Evolutionary conservation across 164 flowering plant genomes (phyloP).

Genomic region (Annona cherimola): DNA sequence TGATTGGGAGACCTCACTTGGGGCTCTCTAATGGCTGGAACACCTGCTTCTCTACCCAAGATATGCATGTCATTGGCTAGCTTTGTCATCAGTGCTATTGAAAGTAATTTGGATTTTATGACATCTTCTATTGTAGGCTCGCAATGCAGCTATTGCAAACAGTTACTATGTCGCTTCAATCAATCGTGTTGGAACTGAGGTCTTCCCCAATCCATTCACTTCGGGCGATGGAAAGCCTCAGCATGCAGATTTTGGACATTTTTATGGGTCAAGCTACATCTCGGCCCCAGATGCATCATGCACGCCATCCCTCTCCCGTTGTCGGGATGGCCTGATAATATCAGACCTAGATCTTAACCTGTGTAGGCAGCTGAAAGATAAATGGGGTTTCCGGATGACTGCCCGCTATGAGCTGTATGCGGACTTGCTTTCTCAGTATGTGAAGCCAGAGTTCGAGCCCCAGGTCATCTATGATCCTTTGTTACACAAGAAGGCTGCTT

Average conservation of each 20-base stretch:
- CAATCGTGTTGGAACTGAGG: slow-evolving; percentile 87
- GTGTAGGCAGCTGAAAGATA: slow-evolving; percentile 91
- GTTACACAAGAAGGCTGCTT: slow-evolving; percentile 40
- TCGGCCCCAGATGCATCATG: slow-evolving; percentile 96
- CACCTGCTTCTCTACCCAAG: too few species aligned
- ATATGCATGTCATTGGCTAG: too few species aligned
- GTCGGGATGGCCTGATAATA: slow-evolving; percentile 72
- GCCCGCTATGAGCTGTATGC: slow-evolving; percentile 77
- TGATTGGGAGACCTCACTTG: not conserved
- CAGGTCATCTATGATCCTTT: slow-evolving; percentile 77
- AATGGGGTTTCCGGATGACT: slow-evolving; percentile 98
- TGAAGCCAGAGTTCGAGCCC: slow-evolving; percentile 83
- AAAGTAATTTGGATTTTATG: not conserved
- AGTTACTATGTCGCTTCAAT: slow-evolving; percentile 91
- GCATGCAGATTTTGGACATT: slow-evolving; percentile 88
- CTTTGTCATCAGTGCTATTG: not conserved
- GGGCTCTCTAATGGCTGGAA: not conserved
- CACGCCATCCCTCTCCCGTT: slow-evolving; percentile 81
- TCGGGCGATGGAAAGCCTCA: slow-evolving; percentile 96
- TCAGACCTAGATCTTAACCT: slow-evolving; percentile 95
- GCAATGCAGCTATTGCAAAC: slow-evolving; percentile 94
- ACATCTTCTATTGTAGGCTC: slow-evolving; percentile 45
- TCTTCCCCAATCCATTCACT: slow-evolving; percentile 90
- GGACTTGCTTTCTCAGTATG: slow-evolving; percentile 50
- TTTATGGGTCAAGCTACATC: slow-evolving; percentile 91